Evolutionary conservation across 371 early-diverging fungal species (phyloP), one percentile per base, ranked within the genome.

Genomic region (Syncephalastrum contaminatum): DNA sequence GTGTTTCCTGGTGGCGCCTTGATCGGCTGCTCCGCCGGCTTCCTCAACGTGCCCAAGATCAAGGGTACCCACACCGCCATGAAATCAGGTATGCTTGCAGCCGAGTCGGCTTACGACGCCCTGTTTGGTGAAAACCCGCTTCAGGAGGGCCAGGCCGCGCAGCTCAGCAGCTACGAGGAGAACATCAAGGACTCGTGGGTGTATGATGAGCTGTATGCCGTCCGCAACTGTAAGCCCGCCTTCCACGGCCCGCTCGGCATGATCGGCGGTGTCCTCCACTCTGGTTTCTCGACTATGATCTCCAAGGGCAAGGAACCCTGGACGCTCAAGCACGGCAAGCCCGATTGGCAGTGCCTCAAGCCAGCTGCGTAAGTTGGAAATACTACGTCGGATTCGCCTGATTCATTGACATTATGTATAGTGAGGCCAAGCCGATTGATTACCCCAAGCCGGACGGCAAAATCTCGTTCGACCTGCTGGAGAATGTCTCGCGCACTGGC

Each of bases 11-110:
- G 99, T 60, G 98, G 95, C 27, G 97, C 97, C 18, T 77, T 98
- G 59, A 89, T 98, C 61, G 99, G 99, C 22, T 94, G 94, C 70
- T 87, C 97, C 1, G 99, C 99, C 48, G 98, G 99, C 4, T 95
- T 97, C 75, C 58, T 98, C 66, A 98, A 98, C 72, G 88, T 98
- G 45, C 93, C 97, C 56, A 98, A 98, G 78, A 96, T 98, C 67
- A 98, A 98, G 81, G 99, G 99, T 36, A 98, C 97, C 1, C 99
- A 98, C 77, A 95, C 93, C 22, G 97, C 99, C 54, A 98, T 98
- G 97, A 94, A 94, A 70, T 91, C 92, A 19, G 98, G 98, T 52
- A 94, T 93, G 80, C 62, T 92, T 27, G 92, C 91, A 24, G 93
- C 91, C 40, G 99, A 98, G 63, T 82, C 94, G 21, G 84, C 89